Evolutionary conservation across 352 stramenopile genomes (phyloP).

Genomic region (Phytophthora europaea): DNA sequence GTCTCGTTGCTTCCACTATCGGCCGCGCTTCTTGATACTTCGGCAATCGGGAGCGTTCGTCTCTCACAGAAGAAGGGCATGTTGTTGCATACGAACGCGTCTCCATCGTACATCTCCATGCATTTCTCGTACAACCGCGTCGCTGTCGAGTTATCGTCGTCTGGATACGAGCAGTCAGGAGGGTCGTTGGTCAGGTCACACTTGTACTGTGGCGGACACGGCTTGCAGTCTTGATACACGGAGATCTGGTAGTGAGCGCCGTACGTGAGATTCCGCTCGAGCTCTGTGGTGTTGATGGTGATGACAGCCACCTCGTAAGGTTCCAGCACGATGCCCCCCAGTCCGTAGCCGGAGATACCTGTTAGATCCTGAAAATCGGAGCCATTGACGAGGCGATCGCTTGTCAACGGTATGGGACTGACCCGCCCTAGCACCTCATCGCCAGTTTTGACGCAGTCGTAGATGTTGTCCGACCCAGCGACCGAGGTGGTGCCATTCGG

Average conservation of each 20-base stretch:
- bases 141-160: slow-evolving; percentile 57
- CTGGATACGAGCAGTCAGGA: slow-evolving; percentile 72
- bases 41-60: slow-evolving; percentile 35
- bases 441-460: slow-evolving; percentile 92
- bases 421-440: slow-evolving; percentile 92
- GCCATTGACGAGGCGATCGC: slow-evolving; percentile 61
- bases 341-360: slow-evolving; percentile 52
- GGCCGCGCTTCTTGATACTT: slow-evolving; percentile 22
- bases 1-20: slow-evolving; percentile 36
- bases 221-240: slow-evolving; percentile 96
- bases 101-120: slow-evolving; percentile 44
- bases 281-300: slow-evolving; percentile 93
- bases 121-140: slow-evolving; percentile 60
- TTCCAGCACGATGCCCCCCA: slow-evolving; percentile 81
- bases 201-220: slow-evolving; percentile 94
- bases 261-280: slow-evolving; percentile 97
- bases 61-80: slow-evolving; percentile 79
- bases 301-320: slow-evolving; percentile 93
- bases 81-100: slow-evolving; percentile 55
- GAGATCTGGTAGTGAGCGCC: slow-evolving; percentile 96
- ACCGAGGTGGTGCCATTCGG: slow-evolving; percentile 93
- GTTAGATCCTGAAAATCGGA: slow-evolving; percentile 85
- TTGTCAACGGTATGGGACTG: slow-evolving; percentile 76
- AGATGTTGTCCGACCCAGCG: slow-evolving; percentile 77
- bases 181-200: slow-evolving; percentile 70